Base-by-base conservation (phyloP, 305 asterid genomes). In the Ruellia speciosa region DNA sequence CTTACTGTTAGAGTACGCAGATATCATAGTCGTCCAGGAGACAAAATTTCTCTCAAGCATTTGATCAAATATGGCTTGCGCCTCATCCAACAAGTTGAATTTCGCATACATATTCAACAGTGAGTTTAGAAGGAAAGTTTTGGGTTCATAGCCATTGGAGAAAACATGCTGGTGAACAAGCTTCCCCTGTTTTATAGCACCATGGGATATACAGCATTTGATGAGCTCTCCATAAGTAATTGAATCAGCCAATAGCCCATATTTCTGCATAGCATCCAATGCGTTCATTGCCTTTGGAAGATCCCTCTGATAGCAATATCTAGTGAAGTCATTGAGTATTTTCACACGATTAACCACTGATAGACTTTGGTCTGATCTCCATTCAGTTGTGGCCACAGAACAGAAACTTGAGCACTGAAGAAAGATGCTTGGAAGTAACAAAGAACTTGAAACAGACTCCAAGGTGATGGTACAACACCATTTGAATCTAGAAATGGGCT, bases 1-100 rank as follows among this genome's bases (percentile, higher is more conserved):
- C 68, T 60, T 68, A 0, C 76, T 15, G 46, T 56, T 63, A 48
- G 92, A 75, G 66, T 82, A 80, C 6, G 83, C 87, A 19, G 88
- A 75, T 60, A 84, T 82, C 77, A 82, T 72, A 0, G 96, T 87
- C 0, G 92, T 80, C 92, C 94, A 84, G 41, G 89, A 75, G 19
- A 84, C 78, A 9, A 82, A 81, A 71, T 82, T 84, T 58, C 77
- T 80, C 37, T 74, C 79, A 1, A 56, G 71, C 92, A 84, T 80
- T 58, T 70, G 79, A 61, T 80, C 87, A 54, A 87, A 84, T 75
- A 84, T 46, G 34, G 5, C 40, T 19, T 70, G 76, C 0, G 94
- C 94, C 59, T 82, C 89, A 7, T 56, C 70, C 59, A 84, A 48
- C 63, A 82, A 61, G 60, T 72, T 73, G 70, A 87, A 87, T 60